Evolutionary conservation across 1,284 basidiomycete species (phyloP).

Genomic region (Rhizoctonia solani): DNA sequence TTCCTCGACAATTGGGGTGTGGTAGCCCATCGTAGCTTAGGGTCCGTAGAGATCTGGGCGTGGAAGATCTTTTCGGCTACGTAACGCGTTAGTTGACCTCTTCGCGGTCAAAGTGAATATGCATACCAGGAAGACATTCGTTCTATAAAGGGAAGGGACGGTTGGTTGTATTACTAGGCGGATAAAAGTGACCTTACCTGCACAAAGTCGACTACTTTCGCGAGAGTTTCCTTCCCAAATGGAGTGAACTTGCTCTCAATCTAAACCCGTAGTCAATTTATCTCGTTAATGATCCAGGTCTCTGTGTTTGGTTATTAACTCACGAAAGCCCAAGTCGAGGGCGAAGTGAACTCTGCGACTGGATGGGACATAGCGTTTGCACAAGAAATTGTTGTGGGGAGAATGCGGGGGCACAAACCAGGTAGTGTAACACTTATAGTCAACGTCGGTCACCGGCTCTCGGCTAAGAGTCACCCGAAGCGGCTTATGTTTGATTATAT

Average conservation of each 20-base stretch:
- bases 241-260: constrained; percentile 90
- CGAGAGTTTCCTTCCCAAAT: constrained; percentile 82
- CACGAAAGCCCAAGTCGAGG: constrained; percentile 82
- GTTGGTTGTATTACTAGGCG: constrained; percentile 20
- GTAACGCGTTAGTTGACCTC: not conserved
- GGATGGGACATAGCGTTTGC: constrained; percentile 53
- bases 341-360: constrained; percentile 71
- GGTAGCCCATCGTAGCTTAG: constrained; percentile 79
- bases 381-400: constrained; percentile 10
- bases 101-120: not conserved
- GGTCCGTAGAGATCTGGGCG: constrained; percentile 81
- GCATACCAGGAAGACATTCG: constrained; percentile 33
- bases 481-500: constrained; percentile 4
- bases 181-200: constrained; percentile 60
- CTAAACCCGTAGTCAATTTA: constrained; percentile 48
- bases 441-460: not conserved
- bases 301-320: constrained; percentile 39
- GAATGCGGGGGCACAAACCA: constrained; percentile 6
- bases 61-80: constrained; percentile 72
- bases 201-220: constrained; percentile 83
- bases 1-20: constrained; percentile 81
- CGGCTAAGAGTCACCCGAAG: constrained; percentile 14
- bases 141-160: not conserved
- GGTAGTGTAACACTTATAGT: constrained; percentile 15
- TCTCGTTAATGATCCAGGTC: not conserved